Evolutionary conservation across 2,329 filamentous ascomycete species (phyloP).

Genomic region (Beauveria sp.): DNA sequence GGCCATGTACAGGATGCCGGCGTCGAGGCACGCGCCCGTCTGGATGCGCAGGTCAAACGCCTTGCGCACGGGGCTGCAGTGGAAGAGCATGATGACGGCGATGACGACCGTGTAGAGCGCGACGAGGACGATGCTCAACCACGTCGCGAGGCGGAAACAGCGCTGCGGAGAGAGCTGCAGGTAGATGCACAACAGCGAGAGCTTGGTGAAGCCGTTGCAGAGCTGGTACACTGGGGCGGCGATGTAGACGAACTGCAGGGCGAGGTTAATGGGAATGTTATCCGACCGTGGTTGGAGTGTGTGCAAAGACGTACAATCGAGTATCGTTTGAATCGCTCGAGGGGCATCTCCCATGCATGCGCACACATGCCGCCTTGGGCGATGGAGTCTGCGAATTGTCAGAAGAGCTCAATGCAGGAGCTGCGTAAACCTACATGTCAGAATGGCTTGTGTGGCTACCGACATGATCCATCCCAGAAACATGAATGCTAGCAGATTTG

Average conservation of each 20-base stretch:
- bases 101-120: constrained; percentile 22
- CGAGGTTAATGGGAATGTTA: too few species aligned
- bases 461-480: constrained; percentile 19
- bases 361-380: constrained; percentile 15
- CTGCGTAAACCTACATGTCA: constrained; percentile 11
- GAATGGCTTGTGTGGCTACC: constrained; percentile 15
- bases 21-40: constrained; percentile 31
- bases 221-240: constrained; percentile 25
- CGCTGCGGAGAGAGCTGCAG: constrained; percentile 27
- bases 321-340: constrained; percentile 16
- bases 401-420: too few species aligned
- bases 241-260: constrained; percentile 16
- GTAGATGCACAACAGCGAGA: constrained; percentile 31
- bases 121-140: constrained; percentile 23
- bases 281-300: too few species aligned
- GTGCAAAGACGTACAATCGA: constrained; percentile 14
- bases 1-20: constrained; percentile 38
- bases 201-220: constrained; percentile 28
- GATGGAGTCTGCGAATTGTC: constrained; percentile 12
- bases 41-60: constrained; percentile 17
- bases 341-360: constrained; percentile 19
- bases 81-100: constrained; percentile 19
- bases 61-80: constrained; percentile 18
- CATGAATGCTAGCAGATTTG: constrained; percentile 18
- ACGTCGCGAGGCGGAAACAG: constrained; percentile 24